Evolutionary conservation across 106 monocot species (phyloP).

Genomic region (Acorus gramineus): DNA sequence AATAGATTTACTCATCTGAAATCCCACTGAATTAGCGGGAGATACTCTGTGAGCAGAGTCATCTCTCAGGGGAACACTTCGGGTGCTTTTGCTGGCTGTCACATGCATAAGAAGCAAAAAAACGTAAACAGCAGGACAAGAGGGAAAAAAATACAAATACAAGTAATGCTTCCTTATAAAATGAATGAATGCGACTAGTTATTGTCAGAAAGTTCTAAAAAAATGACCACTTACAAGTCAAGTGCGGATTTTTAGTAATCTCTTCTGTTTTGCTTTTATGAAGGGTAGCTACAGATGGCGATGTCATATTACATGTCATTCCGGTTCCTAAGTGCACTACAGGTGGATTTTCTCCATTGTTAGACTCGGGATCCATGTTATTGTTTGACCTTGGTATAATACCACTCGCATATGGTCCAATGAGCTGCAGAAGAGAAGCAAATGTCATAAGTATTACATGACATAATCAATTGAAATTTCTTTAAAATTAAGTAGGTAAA

Average conservation of each 20-base stretch:
- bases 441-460: background rate
- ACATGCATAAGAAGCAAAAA: constrained; percentile 5
- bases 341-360: constrained; percentile 17
- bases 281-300: constrained; percentile 15
- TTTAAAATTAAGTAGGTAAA: too few relatives aligned
- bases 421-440: constrained; percentile 46
- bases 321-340: constrained; percentile 12
- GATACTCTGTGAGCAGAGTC: constrained; percentile 23
- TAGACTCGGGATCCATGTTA: constrained; percentile 23
- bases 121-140: constrained; percentile 2
- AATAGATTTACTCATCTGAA: constrained; percentile 15
- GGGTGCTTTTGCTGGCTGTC: constrained; percentile 30
- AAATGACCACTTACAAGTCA: constrained; percentile 24
- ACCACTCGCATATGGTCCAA: constrained; percentile 66
- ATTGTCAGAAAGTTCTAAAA: background rate
- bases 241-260: constrained; percentile 13
- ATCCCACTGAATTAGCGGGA: constrained; percentile 16
- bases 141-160: background rate
- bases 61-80: constrained; percentile 16
- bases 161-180: background rate
- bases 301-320: constrained; percentile 12
- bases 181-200: constrained; percentile 1
- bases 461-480: background rate
- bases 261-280: constrained; percentile 27
- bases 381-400: constrained; percentile 20